Evolutionary conservation across 176 grass and related monocot species (phyloP).

Genomic region (Eleusine indica): DNA sequence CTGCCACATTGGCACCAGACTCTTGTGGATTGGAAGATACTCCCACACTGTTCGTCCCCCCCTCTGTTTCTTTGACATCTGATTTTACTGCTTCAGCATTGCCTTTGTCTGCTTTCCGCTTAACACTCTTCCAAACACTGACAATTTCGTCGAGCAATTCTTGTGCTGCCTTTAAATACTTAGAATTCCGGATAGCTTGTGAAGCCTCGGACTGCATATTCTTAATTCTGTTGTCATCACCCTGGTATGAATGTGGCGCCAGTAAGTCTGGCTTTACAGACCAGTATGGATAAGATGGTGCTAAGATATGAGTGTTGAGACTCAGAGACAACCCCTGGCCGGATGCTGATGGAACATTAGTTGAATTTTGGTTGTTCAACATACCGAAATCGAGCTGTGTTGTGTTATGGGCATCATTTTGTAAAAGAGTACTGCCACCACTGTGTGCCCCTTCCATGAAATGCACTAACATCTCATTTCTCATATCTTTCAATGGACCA

Average conservation of each 20-base stretch:
- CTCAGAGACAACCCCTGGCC: constrained; percentile 87
- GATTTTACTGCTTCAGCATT: constrained; percentile 44
- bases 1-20: constrained; percentile 47
- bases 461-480: constrained; percentile 78
- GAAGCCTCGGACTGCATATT: constrained; percentile 66
- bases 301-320: constrained; percentile 74
- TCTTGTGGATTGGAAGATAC: constrained; percentile 60
- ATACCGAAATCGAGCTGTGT: constrained; percentile 65
- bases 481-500: constrained; percentile 63
- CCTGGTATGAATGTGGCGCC: constrained; percentile 56
- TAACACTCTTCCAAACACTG: constrained; percentile 78
- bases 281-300: constrained; percentile 76
- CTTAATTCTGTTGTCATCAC: constrained; percentile 67
- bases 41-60: constrained; percentile 57
- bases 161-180: constrained; percentile 89
- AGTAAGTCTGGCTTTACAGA: constrained; percentile 58
- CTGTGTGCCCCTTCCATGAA: constrained; percentile 57
- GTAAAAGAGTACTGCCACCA: constrained; percentile 44
- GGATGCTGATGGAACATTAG: constrained; percentile 49
- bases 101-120: constrained; percentile 63
- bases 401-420: constrained; percentile 57
- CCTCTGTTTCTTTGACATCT: constrained; percentile 62
- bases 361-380: constrained; percentile 62
- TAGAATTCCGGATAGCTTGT: constrained; percentile 62
- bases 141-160: constrained; percentile 95